Evolutionary conservation across 2,329 filamentous ascomycete genomes (phyloP).

Genomic region (Paecilomyces sp.): DNA sequence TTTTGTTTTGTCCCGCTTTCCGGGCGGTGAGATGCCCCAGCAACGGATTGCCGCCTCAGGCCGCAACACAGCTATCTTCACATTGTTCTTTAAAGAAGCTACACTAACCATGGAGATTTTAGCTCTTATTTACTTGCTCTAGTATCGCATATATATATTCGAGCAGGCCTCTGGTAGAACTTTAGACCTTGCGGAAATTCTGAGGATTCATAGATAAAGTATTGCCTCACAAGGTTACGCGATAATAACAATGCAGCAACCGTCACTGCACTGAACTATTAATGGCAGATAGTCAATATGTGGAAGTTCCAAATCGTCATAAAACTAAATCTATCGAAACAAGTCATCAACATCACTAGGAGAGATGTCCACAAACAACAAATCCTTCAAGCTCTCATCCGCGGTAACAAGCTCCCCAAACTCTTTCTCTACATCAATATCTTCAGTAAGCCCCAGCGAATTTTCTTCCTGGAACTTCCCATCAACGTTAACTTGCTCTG

Average conservation of each 20-base stretch:
- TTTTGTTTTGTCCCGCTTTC: conserved; percentile 4
- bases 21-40: conserved; percentile 7
- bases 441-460: conserved; percentile 14
- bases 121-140: no score
- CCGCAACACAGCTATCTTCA: neutral
- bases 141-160: no score
- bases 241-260: no score
- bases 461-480: conserved; percentile 10
- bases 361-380: conserved; percentile 18
- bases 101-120: no score
- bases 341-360: conserved; percentile 11
- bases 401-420: conserved; percentile 27
- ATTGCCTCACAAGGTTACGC: no score
- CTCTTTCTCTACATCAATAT: conserved; percentile 25
- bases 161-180: no score
- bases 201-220: no score
- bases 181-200: no score
- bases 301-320: no score
- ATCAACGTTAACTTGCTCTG: neutral
- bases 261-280: no score
- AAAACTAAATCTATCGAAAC: neutral
- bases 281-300: no score
- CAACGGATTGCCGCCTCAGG: conserved; percentile 4
- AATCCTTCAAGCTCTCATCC: conserved; percentile 22
- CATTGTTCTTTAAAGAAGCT: neutral